Base-by-base conservation (phyloP, 2,329 filamentous ascomycete genomes). In the Colletotrichum sp. region DNA sequence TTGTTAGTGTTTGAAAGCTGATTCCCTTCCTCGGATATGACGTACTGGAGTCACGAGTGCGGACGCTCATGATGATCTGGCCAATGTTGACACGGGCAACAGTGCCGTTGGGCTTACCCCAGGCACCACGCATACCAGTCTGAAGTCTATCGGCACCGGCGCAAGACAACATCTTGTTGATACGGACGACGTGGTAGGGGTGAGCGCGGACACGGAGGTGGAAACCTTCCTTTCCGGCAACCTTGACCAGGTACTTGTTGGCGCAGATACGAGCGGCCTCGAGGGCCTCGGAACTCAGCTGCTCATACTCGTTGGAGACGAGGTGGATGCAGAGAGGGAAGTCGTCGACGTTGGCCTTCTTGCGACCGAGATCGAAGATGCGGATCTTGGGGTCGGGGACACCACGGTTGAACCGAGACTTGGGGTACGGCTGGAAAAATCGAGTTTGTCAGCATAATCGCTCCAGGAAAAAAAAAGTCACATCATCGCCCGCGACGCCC, bases 91-190 rank as follows among this genome's bases (percentile, higher is more conserved):
- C 96, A 95, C 97, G 97, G 88, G 97, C 97, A 86, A 99, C 97
- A 85, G 93, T 94, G 87, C 97, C 97, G 93, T 99, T 98, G 89
- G 97, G 97, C 94, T 99, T 99, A 87, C 97, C 97, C 94, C 96
- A 99, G 84, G 97, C 97, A 94, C 97, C 97, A 94, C 97, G 96
- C 97, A 99, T 99, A 92, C 97, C 97, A 84, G 97, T 99, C 91
- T 99, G 97, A 89, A 99, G 92, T 94, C 97, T 96, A 99, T 99
- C 97, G 94, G 97, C 97, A 93, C 97, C 97, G 86, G 97, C 97
- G 90, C 97, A 99, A 87, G 97, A 99, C 95, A 99, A 96, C 97
- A 99, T 99, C 95, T 99, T 99, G 96, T 99, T 99, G 96, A 99
- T 99, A 90, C 97, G 97, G 92, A 99, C 95, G 90, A 99, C 97